Conservation (phyloP, 257 asterid species). For the Oldenlandia corymbosa region DNA sequence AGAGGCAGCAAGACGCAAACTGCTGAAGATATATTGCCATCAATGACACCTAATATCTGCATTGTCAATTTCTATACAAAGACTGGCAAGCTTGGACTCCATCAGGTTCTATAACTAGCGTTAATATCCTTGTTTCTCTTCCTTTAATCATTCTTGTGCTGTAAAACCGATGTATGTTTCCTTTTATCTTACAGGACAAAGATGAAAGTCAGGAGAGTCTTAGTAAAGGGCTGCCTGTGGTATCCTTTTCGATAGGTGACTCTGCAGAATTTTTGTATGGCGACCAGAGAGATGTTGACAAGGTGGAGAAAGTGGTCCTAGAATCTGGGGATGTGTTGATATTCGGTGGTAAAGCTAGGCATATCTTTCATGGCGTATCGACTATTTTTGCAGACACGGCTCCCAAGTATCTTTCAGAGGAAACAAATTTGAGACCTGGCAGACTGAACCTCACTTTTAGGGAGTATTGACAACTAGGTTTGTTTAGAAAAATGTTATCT, state of each 20-base stretch:
- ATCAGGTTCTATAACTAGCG: constrained; percentile 54
- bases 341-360: constrained; percentile 74
- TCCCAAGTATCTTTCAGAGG: constrained; percentile 40
- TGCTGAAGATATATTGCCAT: constrained; percentile 39
- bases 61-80: constrained; percentile 59
- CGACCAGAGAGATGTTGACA: constrained; percentile 42
- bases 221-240: constrained; percentile 57
- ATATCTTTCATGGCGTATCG: constrained; percentile 66
- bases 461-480: constrained; percentile 35
- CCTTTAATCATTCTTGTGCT: not conserved
- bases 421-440: constrained; percentile 54
- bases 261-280: constrained; percentile 60
- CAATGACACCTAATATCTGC: constrained; percentile 69
- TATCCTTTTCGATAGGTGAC: constrained; percentile 81
- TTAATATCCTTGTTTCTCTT: not conserved
- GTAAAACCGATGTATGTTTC: not conserved
- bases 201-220: constrained; percentile 70
- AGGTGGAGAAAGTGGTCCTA: constrained; percentile 36
- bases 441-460: constrained; percentile 81
- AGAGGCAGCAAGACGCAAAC: constrained; percentile 19
- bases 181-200: constrained; percentile 45
- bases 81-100: constrained; percentile 74
- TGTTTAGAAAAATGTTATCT: constrained; percentile 2
- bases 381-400: constrained; percentile 41
- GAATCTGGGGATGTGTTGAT: constrained; percentile 81